Base-by-base conservation (phyloP, 352 stramenopile genomes). In the Phytophthora cryptogea region DNA sequence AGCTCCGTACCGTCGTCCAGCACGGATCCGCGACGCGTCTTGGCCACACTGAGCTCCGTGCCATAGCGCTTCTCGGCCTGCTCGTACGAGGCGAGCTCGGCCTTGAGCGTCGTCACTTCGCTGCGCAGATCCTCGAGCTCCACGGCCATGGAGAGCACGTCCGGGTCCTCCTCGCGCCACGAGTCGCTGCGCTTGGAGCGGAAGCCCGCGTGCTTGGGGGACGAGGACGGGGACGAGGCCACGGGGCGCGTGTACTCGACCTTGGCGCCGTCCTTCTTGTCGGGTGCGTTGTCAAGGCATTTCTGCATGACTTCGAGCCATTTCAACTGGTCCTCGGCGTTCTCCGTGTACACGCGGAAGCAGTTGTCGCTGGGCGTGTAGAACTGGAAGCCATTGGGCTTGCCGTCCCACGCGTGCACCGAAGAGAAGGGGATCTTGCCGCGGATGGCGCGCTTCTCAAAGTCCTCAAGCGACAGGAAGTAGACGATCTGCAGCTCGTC, bases 341-440 rank as follows among this genome's bases (percentile, higher is more conserved):
- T 79, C 50, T 92, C 85, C 33, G 80, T 88, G 80, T 94, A 94
- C 52, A 94, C 82, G 50, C 83, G 80, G 74, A 90, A 94, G 78
- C 78, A 88, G 66, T 90, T 85, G 71, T 94, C 89, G 32, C 69
- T 72, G 14, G 85, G 85, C 48, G 85, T 92, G 73, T 91, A 94
- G 74, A 94, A 94, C 72, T 94, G 85, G 65, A 94, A 90, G 54
- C 82, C 85, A 45, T 94, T 84, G 37, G 85, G 85, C 67, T 94
- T 94, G 65, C 85, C 85, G 43, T 94, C 85, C 85, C 85, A 94
- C 49, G 79, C 72, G 70, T 94, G 85, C 37, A 94, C 83, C 5
- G 82, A 91, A 52, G 59, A 71, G 61, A 91, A 94, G 40, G 83
- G 74, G 66, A 94, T 92, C 64, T 92, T 92, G 64, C 85, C 85